Conservation (phyloP, 768 basidiomycete species). For the Psilocybe cubensis region DNA sequence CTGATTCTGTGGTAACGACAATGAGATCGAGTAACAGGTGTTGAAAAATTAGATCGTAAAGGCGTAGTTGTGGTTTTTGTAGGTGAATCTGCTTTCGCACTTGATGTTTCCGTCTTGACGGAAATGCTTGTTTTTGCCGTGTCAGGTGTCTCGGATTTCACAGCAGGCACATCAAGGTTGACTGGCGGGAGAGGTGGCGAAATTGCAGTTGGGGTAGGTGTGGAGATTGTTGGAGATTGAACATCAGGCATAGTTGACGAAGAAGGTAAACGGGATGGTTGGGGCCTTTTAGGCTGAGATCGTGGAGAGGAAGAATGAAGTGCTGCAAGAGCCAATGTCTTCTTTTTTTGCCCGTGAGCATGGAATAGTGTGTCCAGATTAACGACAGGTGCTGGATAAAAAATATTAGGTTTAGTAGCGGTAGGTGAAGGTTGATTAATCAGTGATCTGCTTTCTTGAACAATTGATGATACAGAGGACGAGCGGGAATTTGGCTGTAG, state of each 20-base stretch:
- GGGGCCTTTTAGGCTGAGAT: neutral
- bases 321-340: conserved; percentile 4
- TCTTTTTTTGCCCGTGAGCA: conserved; percentile 35
- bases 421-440: conserved; percentile 33
- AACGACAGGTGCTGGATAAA: conserved; percentile 19
- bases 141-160: neutral
- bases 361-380: conserved; percentile 36
- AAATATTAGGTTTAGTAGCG: conserved; percentile 26
- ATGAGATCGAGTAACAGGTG: conserved; percentile 68
- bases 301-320: neutral
- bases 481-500: conserved; percentile 43
- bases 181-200: neutral
- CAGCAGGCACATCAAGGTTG: neutral
- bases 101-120: conserved; percentile 1
- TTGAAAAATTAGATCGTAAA: conserved; percentile 22
- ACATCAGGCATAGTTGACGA: neutral
- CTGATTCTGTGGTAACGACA: conserved; percentile 75
- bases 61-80: conserved; percentile 2
- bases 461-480: conserved; percentile 52
- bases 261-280: neutral
- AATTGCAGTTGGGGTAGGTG: conserved; percentile 4
- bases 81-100: neutral
- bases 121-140: too few species aligned
- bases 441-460: conserved; percentile 27
- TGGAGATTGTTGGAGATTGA: conserved; percentile 13